Percentiles rank a stretch among this genome's conserved stretches.
phyloP scores from a whole-genome alignment of 768 basidiomycete genomes.

The Cystobasidium ongulense region DNA sequence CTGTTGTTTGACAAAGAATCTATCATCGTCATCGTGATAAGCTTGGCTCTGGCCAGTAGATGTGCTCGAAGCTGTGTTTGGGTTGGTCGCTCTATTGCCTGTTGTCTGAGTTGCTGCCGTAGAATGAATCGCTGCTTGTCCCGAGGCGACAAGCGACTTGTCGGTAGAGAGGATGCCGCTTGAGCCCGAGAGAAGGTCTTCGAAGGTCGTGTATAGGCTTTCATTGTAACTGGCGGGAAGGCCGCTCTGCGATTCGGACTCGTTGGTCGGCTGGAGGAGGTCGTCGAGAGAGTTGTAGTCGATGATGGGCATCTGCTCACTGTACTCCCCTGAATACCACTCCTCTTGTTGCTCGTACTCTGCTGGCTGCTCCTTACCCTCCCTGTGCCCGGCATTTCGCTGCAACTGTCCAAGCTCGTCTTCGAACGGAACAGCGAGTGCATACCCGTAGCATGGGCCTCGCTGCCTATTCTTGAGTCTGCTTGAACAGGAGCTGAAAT shows the following conservation, averaged over 20 bases:
- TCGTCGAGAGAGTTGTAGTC: conserved; percentile 5
- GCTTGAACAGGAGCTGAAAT: neutral
- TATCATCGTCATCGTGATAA: conserved; percentile 13
- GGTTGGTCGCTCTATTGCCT: neutral
- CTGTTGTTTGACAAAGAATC: conserved; percentile 14
- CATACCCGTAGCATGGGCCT: conserved; percentile 28
- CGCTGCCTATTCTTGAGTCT: conserved; percentile 17
- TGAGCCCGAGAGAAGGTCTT: neutral
- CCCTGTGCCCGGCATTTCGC: neutral
- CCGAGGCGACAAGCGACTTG: neutral
- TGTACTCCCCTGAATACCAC: neutral
- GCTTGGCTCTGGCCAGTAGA: conserved; percentile 1
- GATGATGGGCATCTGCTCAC: neutral
- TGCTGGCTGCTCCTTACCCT: neutral
- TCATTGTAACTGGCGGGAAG: neutral
- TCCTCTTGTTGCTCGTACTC: neutral
- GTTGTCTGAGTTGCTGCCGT: neutral
- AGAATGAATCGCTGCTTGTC: neutral
- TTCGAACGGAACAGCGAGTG: conserved; percentile 26
- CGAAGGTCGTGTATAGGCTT: neutral
- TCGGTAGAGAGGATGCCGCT: neutral
- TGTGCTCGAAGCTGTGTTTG: neutral
- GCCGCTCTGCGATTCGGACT: neutral
- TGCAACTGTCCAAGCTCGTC: conserved; percentile 10
- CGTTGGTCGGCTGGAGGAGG: neutral